A percentile compares a stretch with the other conserved stretches of the same genome.
These are phyloP conservation scores for Auricularia cornea DNA, from an alignment of 768 basidiomycete species.

Conservation along the genomic window DNA sequence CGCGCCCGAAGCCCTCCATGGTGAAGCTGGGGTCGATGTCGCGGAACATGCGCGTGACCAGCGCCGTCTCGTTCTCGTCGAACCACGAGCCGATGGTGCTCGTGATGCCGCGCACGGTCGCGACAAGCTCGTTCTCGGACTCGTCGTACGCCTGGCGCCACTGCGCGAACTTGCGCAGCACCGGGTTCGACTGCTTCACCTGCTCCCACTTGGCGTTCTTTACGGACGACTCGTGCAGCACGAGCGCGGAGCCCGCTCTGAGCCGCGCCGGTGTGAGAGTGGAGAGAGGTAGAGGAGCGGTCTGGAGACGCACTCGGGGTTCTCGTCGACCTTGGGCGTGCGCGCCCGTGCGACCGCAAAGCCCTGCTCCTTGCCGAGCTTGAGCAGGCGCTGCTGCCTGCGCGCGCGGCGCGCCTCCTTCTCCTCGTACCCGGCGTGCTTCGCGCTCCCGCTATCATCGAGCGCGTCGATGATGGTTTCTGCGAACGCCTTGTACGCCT, in stretches of 20 bases:
- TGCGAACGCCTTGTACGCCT: slow-evolving; percentile 84
- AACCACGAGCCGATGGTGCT: slow-evolving; percentile 82
- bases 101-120: slow-evolving; percentile 73
- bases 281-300: not conserved
- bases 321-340: slow-evolving; percentile 45
- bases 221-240: slow-evolving; percentile 75
- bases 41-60: slow-evolving; percentile 81
- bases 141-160: slow-evolving; percentile 75
- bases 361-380: slow-evolving; percentile 68
- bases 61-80: slow-evolving; percentile 98
- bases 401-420: slow-evolving; percentile 80
- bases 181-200: slow-evolving; percentile 71
- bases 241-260: slow-evolving; percentile 81
- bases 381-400: slow-evolving; percentile 70
- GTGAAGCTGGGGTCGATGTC: slow-evolving; percentile 81
- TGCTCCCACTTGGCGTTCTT: slow-evolving; percentile 74
- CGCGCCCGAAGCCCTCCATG: slow-evolving; percentile 79
- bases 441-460: slow-evolving; percentile 87
- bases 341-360: slow-evolving; percentile 31
- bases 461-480: slow-evolving; percentile 88
- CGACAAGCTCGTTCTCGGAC: slow-evolving; percentile 85
- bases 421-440: slow-evolving; percentile 94
- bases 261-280: not conserved
- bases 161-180: slow-evolving; percentile 50
- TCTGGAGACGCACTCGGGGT: slow-evolving; percentile 63